phyloP scores from a whole-genome alignment of 139 green algal species.

The Coccomyxa sp. region DNA sequence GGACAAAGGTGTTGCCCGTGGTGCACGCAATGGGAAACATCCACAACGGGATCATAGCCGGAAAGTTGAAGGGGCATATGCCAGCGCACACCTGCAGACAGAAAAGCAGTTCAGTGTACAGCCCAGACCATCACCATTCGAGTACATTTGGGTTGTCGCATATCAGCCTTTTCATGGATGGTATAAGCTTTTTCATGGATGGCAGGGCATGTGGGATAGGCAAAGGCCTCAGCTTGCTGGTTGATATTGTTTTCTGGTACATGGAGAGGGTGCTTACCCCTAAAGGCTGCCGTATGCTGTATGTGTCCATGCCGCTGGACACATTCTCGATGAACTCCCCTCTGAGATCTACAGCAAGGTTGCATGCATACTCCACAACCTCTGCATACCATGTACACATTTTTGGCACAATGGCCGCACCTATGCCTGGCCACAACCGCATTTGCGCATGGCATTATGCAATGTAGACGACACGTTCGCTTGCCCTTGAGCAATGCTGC shows the following conservation, averaged over 20 bases:
- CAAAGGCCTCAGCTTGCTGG: too few species aligned
- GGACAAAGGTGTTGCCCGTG: slow-evolving; percentile 81
- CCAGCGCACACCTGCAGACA: slow-evolving; percentile 58
- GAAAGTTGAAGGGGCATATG: slow-evolving; percentile 99
- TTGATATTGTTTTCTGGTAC: too few species aligned
- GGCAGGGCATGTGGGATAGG: background rate
- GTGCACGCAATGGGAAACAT: slow-evolving; percentile 83
- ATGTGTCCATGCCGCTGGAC: slow-evolving; percentile 89
- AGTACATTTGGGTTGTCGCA: too few species aligned
- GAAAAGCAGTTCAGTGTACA: background rate
- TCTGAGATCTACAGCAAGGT: slow-evolving; percentile 64
- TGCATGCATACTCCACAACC: slow-evolving; percentile 90
- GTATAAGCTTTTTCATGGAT: too few species aligned
- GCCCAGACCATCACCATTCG: too few species aligned
- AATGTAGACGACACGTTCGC: background rate
- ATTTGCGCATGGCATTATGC: too few species aligned
- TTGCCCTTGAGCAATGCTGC: background rate
- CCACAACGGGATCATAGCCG: slow-evolving; percentile 78
- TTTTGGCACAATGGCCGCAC: background rate
- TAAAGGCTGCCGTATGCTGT: slow-evolving; percentile 85
- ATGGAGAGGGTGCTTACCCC: slow-evolving; percentile 64
- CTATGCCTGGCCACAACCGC: background rate
- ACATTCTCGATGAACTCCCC: slow-evolving; percentile 90
- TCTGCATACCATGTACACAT: slow-evolving; percentile 48
- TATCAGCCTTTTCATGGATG: too few species aligned